Conservation (phyloP, 805 yeast genomes). For the Candida dajiaensis region DNA sequence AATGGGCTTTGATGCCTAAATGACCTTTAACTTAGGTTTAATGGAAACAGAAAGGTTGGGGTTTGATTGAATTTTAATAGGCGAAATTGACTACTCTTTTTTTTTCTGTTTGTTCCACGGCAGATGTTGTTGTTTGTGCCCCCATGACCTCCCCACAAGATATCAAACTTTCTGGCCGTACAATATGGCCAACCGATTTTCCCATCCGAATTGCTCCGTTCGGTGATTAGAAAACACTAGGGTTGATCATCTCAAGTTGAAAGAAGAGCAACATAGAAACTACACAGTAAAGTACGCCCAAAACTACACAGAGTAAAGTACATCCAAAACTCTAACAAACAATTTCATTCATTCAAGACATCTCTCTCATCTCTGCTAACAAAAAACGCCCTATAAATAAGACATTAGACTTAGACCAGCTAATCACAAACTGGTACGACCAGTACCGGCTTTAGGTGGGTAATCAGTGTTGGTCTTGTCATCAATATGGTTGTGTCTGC, state of each 20-base stretch:
- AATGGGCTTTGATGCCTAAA: no score
- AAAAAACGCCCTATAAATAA: no score
- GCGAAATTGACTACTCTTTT: background rate
- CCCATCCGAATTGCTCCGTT: background rate
- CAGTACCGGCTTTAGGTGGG: constrained; percentile 64
- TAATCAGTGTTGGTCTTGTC: constrained; percentile 33
- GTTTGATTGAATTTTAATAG: no score
- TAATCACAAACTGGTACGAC: constrained; percentile 33
- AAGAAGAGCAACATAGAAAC: background rate
- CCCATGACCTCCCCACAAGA: background rate
- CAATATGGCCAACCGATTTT: no score
- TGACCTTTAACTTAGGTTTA: background rate
- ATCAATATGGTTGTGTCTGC: constrained; percentile 31
- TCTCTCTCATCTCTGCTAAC: no score
- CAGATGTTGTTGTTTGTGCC: background rate
- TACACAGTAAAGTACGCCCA: background rate
- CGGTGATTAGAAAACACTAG: background rate
- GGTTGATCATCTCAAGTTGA: background rate
- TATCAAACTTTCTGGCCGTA: no score
- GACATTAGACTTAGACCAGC: background rate
- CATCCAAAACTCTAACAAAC: background rate
- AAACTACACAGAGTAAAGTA: background rate
- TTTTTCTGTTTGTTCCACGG: no score
- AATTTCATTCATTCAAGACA: background rate
- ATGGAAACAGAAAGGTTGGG: background rate